Conservation (phyloP, 2,329 filamentous ascomycete genomes). For the Penicillium sp. region DNA sequence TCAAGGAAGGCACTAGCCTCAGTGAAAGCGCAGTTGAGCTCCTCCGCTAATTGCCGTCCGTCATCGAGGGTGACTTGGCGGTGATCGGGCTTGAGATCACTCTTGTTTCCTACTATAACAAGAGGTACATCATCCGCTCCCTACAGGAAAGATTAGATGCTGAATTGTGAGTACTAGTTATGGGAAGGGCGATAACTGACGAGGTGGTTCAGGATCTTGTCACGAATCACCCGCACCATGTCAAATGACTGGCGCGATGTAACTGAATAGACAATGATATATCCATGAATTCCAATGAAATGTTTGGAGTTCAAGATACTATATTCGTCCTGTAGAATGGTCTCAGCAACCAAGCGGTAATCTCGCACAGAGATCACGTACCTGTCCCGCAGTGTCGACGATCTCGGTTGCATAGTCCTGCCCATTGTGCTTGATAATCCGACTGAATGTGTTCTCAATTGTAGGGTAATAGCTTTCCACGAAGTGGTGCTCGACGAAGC, state of each 20-base stretch:
- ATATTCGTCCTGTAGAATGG: slow-evolving; percentile 70
- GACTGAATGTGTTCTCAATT: slow-evolving; percentile 97
- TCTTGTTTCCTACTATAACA: slow-evolving; percentile 94
- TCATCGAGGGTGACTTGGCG: slow-evolving; percentile 81
- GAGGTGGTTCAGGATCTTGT: slow-evolving; percentile 94
- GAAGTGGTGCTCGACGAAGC: slow-evolving; percentile 95
- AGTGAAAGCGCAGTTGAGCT: slow-evolving; percentile 86
- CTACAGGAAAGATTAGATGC: slow-evolving; percentile 38
- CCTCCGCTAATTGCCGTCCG: slow-evolving; percentile 72
- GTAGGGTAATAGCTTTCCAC: slow-evolving; percentile 99
- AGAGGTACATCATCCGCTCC: slow-evolving; percentile 87
- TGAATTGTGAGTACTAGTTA: not conserved
- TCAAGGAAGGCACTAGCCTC: slow-evolving; percentile 91
- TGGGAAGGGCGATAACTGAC: slow-evolving; percentile 45
- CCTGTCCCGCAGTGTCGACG: slow-evolving; percentile 93
- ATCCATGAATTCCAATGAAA: slow-evolving; percentile 97
- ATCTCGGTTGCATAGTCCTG: slow-evolving; percentile 95
- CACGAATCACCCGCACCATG: slow-evolving; percentile 90
- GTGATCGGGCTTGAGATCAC: slow-evolving; percentile 82
- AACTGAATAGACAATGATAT: slow-evolving; percentile 98
- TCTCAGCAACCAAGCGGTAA: slow-evolving; percentile 12
- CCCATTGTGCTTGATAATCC: slow-evolving; percentile 82
- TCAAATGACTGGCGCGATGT: slow-evolving; percentile 89
- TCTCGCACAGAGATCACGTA: slow-evolving; percentile 35
- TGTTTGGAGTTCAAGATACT: slow-evolving; percentile 97